These are phyloP conservation scores for Trifolium dubium DNA, from an alignment of 306 rosid species.

Conservation along the genomic window DNA sequence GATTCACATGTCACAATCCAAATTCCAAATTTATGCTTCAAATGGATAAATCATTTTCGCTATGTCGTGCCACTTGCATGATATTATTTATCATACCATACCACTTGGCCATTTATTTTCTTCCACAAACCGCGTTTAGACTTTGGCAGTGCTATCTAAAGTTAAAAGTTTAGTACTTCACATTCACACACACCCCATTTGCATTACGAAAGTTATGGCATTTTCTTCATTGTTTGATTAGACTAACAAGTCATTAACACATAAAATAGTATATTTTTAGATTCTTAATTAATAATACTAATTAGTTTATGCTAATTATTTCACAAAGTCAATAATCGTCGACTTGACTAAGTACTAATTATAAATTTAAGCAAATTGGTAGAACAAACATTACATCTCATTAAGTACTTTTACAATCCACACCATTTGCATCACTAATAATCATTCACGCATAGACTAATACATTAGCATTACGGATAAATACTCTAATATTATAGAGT, in stretches of 20 bases:
- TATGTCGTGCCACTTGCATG: constrained; percentile 14
- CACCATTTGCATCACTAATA: background rate
- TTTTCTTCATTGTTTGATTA: background rate
- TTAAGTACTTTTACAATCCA: background rate
- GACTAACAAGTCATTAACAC: background rate
- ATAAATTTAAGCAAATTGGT: background rate
- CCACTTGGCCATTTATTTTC: constrained; percentile 24
- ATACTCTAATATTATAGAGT: too few relatives aligned
- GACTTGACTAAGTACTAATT: constrained; percentile 17
- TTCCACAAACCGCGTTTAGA: background rate
- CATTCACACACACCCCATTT: constrained; percentile 2
- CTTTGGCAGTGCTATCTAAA: background rate
- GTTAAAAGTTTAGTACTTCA: background rate
- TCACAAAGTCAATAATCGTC: background rate
- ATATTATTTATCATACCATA: background rate
- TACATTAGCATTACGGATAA: too few relatives aligned
- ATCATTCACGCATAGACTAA: background rate
- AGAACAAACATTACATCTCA: background rate
- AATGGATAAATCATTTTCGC: constrained; percentile 11
- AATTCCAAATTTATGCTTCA: background rate
- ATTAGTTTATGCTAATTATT: background rate
- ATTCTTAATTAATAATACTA: constrained; percentile 2
- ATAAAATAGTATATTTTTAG: background rate
- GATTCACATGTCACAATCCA: constrained; percentile 17
- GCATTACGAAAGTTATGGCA: background rate